phyloP scores from a whole-genome alignment of 2,329 filamentous ascomycete genomes.

The Colletotrichum karsti region DNA sequence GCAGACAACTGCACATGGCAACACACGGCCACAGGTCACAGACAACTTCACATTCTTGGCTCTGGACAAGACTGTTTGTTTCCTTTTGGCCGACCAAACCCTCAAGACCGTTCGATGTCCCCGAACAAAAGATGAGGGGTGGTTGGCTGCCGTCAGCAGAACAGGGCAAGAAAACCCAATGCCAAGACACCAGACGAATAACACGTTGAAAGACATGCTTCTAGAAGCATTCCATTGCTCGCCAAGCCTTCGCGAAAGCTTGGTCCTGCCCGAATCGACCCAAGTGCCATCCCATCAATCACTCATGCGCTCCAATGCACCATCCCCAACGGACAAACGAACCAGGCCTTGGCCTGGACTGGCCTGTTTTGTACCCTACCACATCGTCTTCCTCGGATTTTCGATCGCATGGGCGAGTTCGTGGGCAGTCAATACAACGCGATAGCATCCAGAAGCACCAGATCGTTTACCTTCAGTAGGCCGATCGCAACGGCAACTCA shows the following conservation, averaged over 20 bases:
- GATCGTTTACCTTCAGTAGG: background rate
- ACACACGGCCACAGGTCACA: background rate
- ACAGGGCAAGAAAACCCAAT: background rate
- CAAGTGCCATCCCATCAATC: slow-evolving; percentile 8
- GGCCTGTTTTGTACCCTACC: background rate
- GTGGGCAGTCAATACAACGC: background rate
- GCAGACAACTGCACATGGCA: background rate
- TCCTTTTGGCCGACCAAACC: background rate
- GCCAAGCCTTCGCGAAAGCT: slow-evolving; percentile 12
- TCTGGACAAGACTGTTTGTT: background rate
- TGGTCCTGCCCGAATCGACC: slow-evolving; percentile 8
- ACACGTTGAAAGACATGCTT: background rate
- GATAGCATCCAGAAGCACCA: background rate
- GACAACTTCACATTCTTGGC: background rate
- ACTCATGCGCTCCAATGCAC: slow-evolving; percentile 3
- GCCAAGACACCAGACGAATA: background rate
- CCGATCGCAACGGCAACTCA: background rate
- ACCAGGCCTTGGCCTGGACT: background rate
- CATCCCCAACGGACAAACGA: background rate
- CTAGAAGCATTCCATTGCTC: slow-evolving; percentile 7
- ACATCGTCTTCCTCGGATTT: background rate
- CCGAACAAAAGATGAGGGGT: background rate
- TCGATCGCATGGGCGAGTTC: background rate
- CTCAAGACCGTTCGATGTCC: background rate
- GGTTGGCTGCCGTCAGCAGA: background rate